Evolutionary conservation across 441 rosid species (phyloP), one percentile per base, ranked within the genome.

Genomic region (Adansonia madagascariensis): DNA sequence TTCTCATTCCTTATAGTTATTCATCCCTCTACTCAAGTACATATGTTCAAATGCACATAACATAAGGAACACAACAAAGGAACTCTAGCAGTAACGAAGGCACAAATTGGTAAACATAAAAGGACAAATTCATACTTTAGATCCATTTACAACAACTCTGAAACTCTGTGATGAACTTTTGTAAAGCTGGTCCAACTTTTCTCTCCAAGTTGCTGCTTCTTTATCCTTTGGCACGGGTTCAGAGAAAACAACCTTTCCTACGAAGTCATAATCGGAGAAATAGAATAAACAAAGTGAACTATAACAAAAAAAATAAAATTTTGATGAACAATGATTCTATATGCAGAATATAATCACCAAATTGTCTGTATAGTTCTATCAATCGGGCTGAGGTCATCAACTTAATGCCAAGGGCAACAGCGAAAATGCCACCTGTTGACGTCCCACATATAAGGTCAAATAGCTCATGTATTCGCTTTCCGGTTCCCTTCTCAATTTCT

Each of bases 201-300:
- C 99, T 84, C 97, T 90, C 99, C 99, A 96, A 78, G 93, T 91
- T 77, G 98, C 98, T 78, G 97, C 93, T 89, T 96, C 99, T 82
- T 88, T 92, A 75, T 96, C 99, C 91, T 91, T 96, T 75, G 97
- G 91, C 79, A 87, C 90, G 80, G 98, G 88, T 85, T 96, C 99
- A 82, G 98, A 95, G 75, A 94, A 96, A 64, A 96, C 99, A 84
- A 94, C 97, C 86, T 96, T 96, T 77, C 98, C 99, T 96, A 71
- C 77, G 81, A 81, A 74, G 77, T 80, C 81, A 78, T 39, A 70
- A 77, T 78, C 71, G 66, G 17, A 78, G 53, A 79, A 64, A 24
- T 39, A 64, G 55, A 60, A 59, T 27, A 69, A 72, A 68, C 44
- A 79, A 75, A 75, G 14, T 24, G 61, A 64, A 49, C 8, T 66